phyloP scores from a whole-genome alignment of 2,329 filamentous ascomycete species.

The Ophidiomyces ophidiicola region DNA sequence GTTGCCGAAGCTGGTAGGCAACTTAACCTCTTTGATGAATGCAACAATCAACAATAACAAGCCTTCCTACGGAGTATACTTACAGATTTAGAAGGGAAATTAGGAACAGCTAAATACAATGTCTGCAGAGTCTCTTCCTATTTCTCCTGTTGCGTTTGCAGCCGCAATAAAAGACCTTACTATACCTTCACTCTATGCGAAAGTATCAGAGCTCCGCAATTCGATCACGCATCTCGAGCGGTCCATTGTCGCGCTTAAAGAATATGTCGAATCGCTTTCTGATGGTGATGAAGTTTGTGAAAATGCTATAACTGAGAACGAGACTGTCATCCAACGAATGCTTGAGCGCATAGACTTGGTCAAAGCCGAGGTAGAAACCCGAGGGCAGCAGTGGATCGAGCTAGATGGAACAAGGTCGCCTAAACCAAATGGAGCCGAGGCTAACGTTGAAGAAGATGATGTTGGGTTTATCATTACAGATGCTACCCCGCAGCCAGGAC shows the following conservation, averaged over 20 bases:
- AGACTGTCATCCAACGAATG: constrained; percentile 45
- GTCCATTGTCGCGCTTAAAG: constrained; percentile 46
- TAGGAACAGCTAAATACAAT: constrained; percentile 24
- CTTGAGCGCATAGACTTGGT: constrained; percentile 43
- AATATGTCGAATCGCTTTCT: constrained; percentile 31
- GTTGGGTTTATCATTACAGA: neutral
- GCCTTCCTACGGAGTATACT: neutral
- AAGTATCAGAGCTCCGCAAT: constrained; percentile 50
- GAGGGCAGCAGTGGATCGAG: constrained; percentile 44
- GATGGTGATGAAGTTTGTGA: constrained; percentile 41
- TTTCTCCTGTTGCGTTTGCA: constrained; percentile 40
- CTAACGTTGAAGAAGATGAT: constrained; percentile 4
- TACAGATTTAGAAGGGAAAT: neutral
- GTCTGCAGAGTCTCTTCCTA: constrained; percentile 40
- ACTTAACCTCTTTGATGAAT: too few species aligned
- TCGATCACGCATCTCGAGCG: constrained; percentile 46
- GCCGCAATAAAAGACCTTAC: constrained; percentile 47
- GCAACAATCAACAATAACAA: neutral
- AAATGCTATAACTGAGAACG: constrained; percentile 48
- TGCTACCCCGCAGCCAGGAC: neutral
- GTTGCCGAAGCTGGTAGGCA: too few species aligned
- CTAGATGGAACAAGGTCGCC: constrained; percentile 8
- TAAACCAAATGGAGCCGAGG: constrained; percentile 6
- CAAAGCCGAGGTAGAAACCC: constrained; percentile 40
- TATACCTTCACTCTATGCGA: constrained; percentile 46